Percentiles rank a stretch among this genome's conserved stretches.
These are phyloP conservation scores for Solanum etuberosum DNA, from an alignment of 257 asterid species.

Conservation along the genomic window DNA sequence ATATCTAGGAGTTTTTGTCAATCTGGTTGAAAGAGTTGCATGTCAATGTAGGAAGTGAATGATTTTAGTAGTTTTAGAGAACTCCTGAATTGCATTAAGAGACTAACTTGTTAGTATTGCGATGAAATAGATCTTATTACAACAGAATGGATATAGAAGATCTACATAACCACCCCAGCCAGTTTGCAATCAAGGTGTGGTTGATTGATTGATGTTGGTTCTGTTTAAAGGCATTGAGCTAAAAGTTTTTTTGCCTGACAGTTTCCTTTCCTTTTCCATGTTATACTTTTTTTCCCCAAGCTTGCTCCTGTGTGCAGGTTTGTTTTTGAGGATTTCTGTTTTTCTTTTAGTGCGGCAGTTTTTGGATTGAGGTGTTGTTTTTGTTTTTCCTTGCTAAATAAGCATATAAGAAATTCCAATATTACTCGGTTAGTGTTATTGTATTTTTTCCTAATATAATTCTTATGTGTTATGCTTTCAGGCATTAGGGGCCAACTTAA, in stretches of 20 bases:
- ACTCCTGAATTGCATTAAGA: neutral
- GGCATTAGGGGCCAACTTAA: slow-evolving; percentile 54
- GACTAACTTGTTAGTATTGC: neutral
- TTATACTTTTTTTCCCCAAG: neutral
- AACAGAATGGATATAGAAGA: neutral
- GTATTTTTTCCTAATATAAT: neutral
- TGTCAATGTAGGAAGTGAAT: neutral
- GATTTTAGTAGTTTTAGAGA: neutral
- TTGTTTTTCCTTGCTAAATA: neutral
- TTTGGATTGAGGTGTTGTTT: neutral
- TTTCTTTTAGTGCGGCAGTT: neutral
- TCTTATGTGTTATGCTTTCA: slow-evolving; percentile 13
- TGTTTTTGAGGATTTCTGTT: neutral
- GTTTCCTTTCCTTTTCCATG: neutral
- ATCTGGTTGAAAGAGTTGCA: neutral
- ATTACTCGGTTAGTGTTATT: neutral
- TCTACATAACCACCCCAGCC: neutral
- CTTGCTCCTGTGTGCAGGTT: neutral
- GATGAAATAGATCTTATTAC: neutral
- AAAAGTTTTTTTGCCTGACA: neutral
- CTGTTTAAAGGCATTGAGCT: neutral
- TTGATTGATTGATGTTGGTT: neutral
- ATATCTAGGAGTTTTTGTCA: neutral
- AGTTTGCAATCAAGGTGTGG: neutral
- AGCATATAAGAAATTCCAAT: neutral